A percentile compares a stretch with the other conserved stretches of the same genome.
These are phyloP conservation scores for Arthrinium phaeospermum DNA, from an alignment of 2,329 filamentous ascomycete genomes.

Conservation along the genomic window DNA sequence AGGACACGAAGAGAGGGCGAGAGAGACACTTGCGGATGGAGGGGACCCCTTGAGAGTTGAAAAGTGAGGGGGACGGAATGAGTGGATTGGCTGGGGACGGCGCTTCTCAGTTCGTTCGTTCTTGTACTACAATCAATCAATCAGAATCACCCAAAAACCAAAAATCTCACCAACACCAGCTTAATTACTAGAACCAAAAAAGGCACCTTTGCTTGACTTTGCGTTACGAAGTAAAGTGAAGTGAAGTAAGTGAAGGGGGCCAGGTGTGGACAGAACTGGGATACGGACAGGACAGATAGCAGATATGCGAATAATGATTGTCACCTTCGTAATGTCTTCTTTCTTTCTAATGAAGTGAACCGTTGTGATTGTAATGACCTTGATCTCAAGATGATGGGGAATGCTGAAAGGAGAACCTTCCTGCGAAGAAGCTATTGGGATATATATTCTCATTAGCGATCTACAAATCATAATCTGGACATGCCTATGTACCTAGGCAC, in stretches of 20 bases:
- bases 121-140: neutral
- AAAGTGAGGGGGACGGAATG: neutral
- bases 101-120: neutral
- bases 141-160: neutral
- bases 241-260: neutral
- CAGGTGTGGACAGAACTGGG: neutral
- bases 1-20: neutral
- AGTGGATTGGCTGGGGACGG: neutral
- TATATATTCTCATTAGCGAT: no score
- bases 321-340: neutral
- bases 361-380: no score
- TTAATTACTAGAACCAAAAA: conserved; percentile 12
- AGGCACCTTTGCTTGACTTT: neutral
- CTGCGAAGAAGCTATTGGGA: no score
- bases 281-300: neutral
- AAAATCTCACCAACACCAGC: neutral
- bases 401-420: neutral
- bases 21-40: neutral
- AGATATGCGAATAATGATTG: neutral
- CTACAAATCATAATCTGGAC: no score
- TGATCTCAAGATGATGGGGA: neutral
- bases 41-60: neutral
- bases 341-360: neutral
- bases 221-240: neutral
- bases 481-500: no score